Conservation (phyloP, 1,139 yeast genomes). For the Entelexis paramagnoliae region DNA sequence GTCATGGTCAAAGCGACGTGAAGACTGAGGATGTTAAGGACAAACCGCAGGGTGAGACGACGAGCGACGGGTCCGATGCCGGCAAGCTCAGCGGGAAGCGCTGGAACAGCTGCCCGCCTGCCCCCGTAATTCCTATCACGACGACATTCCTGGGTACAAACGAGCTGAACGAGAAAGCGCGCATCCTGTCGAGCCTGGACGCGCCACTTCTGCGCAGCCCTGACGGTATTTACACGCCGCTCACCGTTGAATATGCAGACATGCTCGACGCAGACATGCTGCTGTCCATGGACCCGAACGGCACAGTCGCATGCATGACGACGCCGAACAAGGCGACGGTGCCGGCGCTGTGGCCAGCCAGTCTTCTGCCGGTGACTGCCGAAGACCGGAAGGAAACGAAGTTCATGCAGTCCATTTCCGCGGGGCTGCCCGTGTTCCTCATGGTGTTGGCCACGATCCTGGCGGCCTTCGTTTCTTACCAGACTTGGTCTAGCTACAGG, state of each 20-base stretch:
- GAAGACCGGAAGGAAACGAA: background rate
- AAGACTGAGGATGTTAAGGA: too few species aligned
- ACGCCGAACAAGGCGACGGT: background rate
- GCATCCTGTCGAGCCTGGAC: background rate
- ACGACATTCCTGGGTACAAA: background rate
- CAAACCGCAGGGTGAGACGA: too few species aligned
- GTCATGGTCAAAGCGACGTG: too few species aligned
- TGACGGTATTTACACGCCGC: background rate
- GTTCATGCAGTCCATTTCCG: background rate
- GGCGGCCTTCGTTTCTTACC: background rate
- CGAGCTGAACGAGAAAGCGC: background rate
- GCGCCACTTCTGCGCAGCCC: constrained; percentile 1
- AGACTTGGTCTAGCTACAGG: background rate
- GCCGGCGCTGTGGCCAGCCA: background rate
- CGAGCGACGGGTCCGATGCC: too few species aligned
- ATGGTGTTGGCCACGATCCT: background rate
- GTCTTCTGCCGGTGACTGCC: background rate
- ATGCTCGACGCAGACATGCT: background rate
- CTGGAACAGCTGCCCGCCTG: background rate
- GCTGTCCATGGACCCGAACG: background rate
- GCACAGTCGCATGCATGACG: background rate
- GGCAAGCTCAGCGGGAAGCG: background rate
- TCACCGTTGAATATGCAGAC: background rate
- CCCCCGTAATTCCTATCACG: background rate
- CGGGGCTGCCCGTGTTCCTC: background rate